phyloP scores from a whole-genome alignment of 805 yeast genomes.

The Candida yuanshanica region DNA sequence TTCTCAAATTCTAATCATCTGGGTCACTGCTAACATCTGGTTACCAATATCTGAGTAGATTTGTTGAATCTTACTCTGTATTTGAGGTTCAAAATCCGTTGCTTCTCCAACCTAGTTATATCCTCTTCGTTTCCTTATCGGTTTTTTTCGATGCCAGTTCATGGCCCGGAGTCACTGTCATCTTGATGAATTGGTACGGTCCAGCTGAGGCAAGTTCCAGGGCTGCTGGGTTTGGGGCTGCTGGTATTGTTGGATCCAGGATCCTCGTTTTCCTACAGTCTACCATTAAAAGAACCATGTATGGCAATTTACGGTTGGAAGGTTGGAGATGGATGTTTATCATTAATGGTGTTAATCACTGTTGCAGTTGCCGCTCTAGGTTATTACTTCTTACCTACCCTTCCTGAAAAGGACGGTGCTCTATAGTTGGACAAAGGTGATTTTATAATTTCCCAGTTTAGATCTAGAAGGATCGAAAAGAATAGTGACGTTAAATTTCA shows the following conservation, averaged over 20 bases:
- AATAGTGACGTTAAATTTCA: constrained; percentile 2
- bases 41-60: constrained; percentile 45
- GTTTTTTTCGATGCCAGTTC: constrained; percentile 64
- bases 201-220: constrained; percentile 42
- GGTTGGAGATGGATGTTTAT: constrained; percentile 70
- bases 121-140: constrained; percentile 61
- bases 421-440: constrained; percentile 1
- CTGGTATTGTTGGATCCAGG: constrained; percentile 56
- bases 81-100: constrained; percentile 41
- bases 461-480: constrained; percentile 4
- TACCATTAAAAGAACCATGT: constrained; percentile 36
- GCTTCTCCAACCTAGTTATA: constrained; percentile 47
- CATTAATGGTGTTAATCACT: constrained; percentile 52
- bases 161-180: constrained; percentile 54
- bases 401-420: constrained; percentile 47
- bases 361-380: constrained; percentile 27
- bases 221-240: constrained; percentile 53
- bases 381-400: constrained; percentile 50
- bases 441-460: constrained; percentile 1
- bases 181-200: constrained; percentile 50
- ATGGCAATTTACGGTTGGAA: constrained; percentile 39
- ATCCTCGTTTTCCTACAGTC: constrained; percentile 56
- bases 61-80: constrained; percentile 31
- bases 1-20: constrained; percentile 52
- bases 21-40: constrained; percentile 43